phyloP scores from a whole-genome alignment of 2,329 filamentous ascomycete genomes.

The Colletotrichum sp. region DNA sequence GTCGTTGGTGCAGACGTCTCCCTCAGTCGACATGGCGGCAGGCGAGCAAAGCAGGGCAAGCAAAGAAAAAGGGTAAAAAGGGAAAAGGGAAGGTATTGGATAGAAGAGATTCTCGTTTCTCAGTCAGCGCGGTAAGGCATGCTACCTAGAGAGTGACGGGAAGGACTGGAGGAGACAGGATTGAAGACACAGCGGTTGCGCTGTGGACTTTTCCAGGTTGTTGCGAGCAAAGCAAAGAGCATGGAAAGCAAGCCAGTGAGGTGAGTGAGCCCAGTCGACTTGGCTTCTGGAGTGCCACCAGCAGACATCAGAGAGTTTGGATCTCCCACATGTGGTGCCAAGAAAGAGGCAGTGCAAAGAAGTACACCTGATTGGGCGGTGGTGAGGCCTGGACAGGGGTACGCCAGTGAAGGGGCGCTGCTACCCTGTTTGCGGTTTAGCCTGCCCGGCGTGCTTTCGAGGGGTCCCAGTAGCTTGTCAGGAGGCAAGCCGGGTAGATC shows the following conservation, averaged over 20 bases:
- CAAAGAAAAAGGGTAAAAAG: background rate
- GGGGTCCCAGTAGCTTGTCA: constrained; percentile 17
- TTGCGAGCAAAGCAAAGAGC: too few relatives aligned
- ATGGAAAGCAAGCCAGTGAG: background rate
- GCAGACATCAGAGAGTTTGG: constrained; percentile 12
- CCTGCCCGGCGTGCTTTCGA: background rate
- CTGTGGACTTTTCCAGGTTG: background rate
- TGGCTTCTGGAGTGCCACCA: background rate
- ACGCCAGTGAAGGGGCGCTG: background rate
- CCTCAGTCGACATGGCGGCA: background rate
- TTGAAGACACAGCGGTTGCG: background rate
- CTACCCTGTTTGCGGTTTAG: constrained; percentile 9
- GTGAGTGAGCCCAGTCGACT: background rate
- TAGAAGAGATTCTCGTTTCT: background rate
- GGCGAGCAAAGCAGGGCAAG: background rate
- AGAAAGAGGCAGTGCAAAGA: constrained; percentile 22
- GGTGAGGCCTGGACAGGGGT: background rate
- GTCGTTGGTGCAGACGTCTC: background rate
- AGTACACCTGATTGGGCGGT: constrained; percentile 16
- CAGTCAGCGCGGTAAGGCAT: background rate
- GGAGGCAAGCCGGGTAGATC: background rate
- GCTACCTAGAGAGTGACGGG: background rate
- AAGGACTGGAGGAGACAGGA: background rate
- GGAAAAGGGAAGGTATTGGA: background rate
- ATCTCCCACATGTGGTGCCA: constrained; percentile 21